Conservation (phyloP, 495 filamentous ascomycete species). For the Penicillium odoratum region DNA sequence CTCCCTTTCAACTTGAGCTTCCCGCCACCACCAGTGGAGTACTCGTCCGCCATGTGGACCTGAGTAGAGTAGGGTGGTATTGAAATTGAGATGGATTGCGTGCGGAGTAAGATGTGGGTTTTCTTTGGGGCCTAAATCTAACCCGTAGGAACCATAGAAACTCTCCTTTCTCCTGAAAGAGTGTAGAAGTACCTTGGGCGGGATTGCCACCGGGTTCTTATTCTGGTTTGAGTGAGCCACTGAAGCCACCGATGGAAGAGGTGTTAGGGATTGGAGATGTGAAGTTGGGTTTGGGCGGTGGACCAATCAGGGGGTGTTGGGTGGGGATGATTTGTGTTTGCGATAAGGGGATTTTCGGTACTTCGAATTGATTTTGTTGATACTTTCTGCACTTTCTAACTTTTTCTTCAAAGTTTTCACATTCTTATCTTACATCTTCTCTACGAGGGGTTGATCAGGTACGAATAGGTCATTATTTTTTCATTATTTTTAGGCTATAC, state of each 20-base stretch:
- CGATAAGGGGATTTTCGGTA: background rate
- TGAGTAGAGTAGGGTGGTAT: background rate
- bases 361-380: background rate
- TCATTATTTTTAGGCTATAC: constrained; percentile 9
- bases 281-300: constrained; percentile 16
- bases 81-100: constrained; percentile 4
- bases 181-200: background rate
- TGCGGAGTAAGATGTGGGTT: constrained; percentile 23
- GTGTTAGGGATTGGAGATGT: constrained; percentile 6
- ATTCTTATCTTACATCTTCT: background rate
- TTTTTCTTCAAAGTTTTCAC: too few relatives aligned
- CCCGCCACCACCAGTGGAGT: constrained; percentile 63
- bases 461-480: background rate
- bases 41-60: constrained; percentile 55
- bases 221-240: background rate
- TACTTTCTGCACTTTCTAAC: background rate
- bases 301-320: constrained; percentile 22
- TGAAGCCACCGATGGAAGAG: background rate
- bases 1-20: constrained; percentile 80
- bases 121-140: background rate
- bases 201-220: background rate
- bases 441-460: background rate
- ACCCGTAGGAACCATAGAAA: too few relatives aligned
- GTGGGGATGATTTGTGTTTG: background rate
- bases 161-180: background rate